These are phyloP conservation scores for Pistacia integerrima DNA, from an alignment of 345 rosid species.

Conservation along the genomic window DNA sequence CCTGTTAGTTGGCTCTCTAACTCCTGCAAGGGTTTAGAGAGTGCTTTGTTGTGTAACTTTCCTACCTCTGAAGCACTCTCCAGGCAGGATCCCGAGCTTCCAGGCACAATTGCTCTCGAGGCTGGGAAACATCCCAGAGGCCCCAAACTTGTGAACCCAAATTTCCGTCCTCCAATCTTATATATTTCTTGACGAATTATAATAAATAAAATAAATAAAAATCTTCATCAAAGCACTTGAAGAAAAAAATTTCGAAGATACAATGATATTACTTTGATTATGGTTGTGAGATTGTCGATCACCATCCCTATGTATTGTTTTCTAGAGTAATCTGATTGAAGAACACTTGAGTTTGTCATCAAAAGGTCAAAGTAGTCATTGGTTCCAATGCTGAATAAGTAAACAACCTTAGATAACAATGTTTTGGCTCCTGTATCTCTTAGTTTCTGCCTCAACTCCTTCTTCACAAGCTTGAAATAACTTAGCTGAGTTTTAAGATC, in stretches of 20 bases:
- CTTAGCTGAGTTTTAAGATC: no score
- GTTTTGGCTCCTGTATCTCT: no score
- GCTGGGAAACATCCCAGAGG: not conserved
- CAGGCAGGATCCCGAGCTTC: not conserved
- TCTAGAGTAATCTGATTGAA: not conserved
- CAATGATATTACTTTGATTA: constrained; percentile 18
- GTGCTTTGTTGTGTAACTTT: constrained; percentile 2
- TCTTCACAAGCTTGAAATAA: no score
- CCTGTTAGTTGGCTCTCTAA: constrained; percentile 6
- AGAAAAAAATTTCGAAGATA: no score
- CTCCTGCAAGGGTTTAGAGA: not conserved
- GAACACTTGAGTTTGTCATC: not conserved
- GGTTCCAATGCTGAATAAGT: no score
- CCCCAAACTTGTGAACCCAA: not conserved
- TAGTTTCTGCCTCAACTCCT: no score
- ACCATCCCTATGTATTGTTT: constrained; percentile 20
- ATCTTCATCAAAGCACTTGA: not conserved
- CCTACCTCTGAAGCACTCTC: not conserved
- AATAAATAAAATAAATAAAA: not conserved
- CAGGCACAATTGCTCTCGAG: not conserved
- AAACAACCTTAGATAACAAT: no score
- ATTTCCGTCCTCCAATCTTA: constrained; percentile 6
- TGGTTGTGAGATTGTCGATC: constrained; percentile 30
- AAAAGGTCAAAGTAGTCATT: no score
- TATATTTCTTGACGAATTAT: not conserved